Evolutionary conservation across 345 rosid genomes (phyloP).

Genomic region (Salix udensis): DNA sequence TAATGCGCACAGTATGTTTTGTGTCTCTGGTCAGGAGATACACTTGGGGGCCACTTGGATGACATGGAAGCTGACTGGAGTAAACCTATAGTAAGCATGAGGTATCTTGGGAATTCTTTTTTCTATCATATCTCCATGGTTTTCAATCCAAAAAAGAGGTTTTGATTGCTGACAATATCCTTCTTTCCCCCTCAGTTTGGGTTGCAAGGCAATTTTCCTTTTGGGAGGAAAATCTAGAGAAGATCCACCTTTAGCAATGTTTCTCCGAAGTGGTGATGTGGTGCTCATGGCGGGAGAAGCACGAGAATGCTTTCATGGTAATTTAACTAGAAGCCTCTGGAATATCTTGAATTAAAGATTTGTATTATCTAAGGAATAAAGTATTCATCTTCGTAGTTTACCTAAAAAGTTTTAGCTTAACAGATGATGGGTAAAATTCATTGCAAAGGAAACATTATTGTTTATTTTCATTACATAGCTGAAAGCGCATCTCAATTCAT

Average conservation of each 20-base stretch:
- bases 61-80: conserved; percentile 98
- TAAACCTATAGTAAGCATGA: conserved; percentile 92
- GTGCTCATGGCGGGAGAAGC: conserved; percentile 96
- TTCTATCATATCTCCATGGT: neutral
- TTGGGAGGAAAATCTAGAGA: conserved; percentile 79
- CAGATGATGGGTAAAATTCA: neutral
- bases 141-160: neutral
- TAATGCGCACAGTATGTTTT: neutral
- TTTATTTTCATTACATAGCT: neutral
- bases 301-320: conserved; percentile 90
- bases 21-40: conserved; percentile 54
- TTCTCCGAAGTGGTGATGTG: conserved; percentile 89
- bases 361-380: neutral
- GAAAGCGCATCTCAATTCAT: neutral
- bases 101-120: conserved; percentile 35
- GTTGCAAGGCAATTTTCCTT: conserved; percentile 94
- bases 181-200: conserved; percentile 49
- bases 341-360: neutral
- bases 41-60: conserved; percentile 94
- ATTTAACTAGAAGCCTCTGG: conserved; percentile 1
- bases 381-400: neutral
- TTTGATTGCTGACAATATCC: neutral
- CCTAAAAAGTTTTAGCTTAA: neutral
- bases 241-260: conserved; percentile 79
- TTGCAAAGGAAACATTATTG: neutral